Evolutionary conservation across 2,329 filamentous ascomycete genomes (phyloP), one percentile per base, ranked within the genome.

Genomic region (Cytospora paraplurivora): DNA sequence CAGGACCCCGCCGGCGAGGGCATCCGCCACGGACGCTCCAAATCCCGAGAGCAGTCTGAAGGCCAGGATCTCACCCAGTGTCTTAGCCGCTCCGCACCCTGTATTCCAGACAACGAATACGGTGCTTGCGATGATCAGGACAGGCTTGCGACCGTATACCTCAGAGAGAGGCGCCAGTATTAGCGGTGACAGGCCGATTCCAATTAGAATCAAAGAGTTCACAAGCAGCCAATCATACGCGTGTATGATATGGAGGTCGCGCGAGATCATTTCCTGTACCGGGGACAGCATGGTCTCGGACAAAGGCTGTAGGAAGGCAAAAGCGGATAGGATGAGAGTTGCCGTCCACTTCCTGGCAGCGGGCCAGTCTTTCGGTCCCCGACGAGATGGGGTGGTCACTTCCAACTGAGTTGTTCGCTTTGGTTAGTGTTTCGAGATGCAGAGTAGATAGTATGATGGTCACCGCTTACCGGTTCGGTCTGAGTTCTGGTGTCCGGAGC

Each of bases 301-400:
- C 1, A 84, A 76, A 0, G 82, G 81, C 0, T 81, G 82, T 51
- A 84, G 78, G 66, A 84, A 81, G 4, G 81, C 81, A 67, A 82
- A 84, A 38, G 73, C 72, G 1, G 80, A 81, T n/a, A 83, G 76
- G 8, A 79, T 76, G 38, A 81, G 67, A 5, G 76, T 76, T 34
- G 78, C 74, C n/a, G 71, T 72, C 81, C 81, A 83, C 73, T 82
- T 82, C 63, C 74, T 77, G 21, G 64, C 70, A 38, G 67, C 72
- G 1, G 74, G 63, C 79, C 81, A 83, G 67, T 83, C 82, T 60
- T 67, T 68, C 12, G 67, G 63, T 27, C 27, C 27, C 27, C 27
- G 27, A 27, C 27, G 27, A 27, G 27, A 27, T 27, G 27, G 27
- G 2, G 27, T 27, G 27, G 27, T 2, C 27, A 27, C 27, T 27